Evolutionary conservation across 2,329 filamentous ascomycete genomes (phyloP), one percentile per base, ranked within the genome.

Genomic region (Colletotrichum sp.): DNA sequence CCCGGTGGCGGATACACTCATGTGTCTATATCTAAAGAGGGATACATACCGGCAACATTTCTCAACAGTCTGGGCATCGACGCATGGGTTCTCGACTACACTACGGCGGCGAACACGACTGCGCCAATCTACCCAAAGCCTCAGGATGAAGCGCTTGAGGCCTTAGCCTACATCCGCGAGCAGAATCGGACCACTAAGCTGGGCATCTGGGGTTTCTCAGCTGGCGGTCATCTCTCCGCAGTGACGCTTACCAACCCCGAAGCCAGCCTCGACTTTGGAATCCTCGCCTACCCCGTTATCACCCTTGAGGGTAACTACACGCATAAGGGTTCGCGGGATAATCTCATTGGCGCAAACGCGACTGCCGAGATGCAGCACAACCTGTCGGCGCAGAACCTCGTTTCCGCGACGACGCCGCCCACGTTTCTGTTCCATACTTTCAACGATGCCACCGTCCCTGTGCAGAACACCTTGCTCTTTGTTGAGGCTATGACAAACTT

Each of bases 401-500:
- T 83, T 4, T 74, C 72, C 9, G 71, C 32, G 7, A 48, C 67
- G 19, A 81, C 80, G 75, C 83, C 80, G 74, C 82, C 83, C 36
- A 82, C 81, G 6, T 85, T 86, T 77, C 32, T 83, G n/a, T 85
- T 84, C 74, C 82, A 83, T 74, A 81, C 81, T 3, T 76, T 81
- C 60, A 81, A 83, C 64, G 81, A 82, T 59, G 71, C 44, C 2
- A 27, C 36, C 8, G 82, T 83, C 16, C 76, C 79, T 8, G 80
- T 83, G 2, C 75, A 80, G 67, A 83, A 83, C 65, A 32, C 79
- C 4, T 77, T 83, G 28, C 68, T 78, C 4, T 83, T 83, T 36
- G 77, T 79, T 8, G 64, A 77, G 19, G 80, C 80, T 13, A 78
- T 83, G 80, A 78, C 79, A 3, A 65, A 64, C 3, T 52, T 80